A percentile compares a stretch with the other conserved stretches of the same genome.
Evolutionary conservation across 306 rosid species (phyloP).

Genomic region (Hippophae tibetana): DNA sequence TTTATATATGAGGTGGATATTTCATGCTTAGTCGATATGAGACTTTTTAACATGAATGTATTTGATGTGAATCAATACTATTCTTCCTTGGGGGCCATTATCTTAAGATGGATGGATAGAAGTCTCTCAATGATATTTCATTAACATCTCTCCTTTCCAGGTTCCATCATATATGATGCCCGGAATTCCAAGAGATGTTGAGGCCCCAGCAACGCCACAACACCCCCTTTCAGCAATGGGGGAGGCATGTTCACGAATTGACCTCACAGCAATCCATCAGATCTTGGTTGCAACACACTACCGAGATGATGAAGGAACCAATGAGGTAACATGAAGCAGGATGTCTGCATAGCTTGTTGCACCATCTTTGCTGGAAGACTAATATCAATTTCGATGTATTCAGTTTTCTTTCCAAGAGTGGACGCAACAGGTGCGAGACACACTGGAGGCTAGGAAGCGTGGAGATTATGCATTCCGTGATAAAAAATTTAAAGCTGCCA

Average conservation of each 20-base stretch:
- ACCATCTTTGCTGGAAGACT: not conserved
- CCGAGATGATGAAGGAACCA: conserved; percentile 93
- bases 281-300: conserved; percentile 80
- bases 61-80: not conserved
- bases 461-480: conserved; percentile 96
- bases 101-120: conserved; percentile 10
- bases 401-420: conserved; percentile 99
- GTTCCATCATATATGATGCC: conserved; percentile 78
- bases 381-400: conserved; percentile 10
- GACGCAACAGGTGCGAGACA: conserved; percentile 96
- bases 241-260: conserved; percentile 84
- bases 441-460: conserved; percentile 79
- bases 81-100: not conserved
- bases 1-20: too few relatives aligned
- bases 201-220: conserved; percentile 62
- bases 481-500: conserved; percentile 86
- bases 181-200: conserved; percentile 78
- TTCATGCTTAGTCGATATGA: too few relatives aligned
- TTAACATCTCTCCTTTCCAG: conserved; percentile 30
- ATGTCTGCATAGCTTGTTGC: not conserved
- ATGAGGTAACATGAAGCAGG: conserved; percentile 38
- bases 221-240: conserved; percentile 91
- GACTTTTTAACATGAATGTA: too few relatives aligned
- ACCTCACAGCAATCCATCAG: conserved; percentile 78
- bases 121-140: conserved; percentile 6